These are phyloP conservation scores for Pythium inflatum DNA, from an alignment of 352 stramenopile genomes.

Conservation along the genomic window DNA sequence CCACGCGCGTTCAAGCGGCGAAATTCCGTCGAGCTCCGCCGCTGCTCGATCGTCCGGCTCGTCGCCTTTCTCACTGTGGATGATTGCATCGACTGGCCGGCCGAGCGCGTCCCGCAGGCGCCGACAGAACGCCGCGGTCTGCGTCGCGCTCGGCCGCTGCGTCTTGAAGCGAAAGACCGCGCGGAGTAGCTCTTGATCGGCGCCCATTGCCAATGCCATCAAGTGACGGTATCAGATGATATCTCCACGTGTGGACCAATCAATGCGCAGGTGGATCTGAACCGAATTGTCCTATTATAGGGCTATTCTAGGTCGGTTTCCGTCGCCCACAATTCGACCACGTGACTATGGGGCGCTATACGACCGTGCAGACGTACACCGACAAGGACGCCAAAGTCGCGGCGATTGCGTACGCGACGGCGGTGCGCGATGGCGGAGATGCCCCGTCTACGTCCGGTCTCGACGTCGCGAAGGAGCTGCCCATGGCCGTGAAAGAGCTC, in stretches of 20 bases:
- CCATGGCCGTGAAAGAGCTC: too few relatives aligned
- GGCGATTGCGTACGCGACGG: slow-evolving; percentile 58
- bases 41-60: slow-evolving; percentile 18
- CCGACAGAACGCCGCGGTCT: slow-evolving; percentile 35
- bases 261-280: too few relatives aligned
- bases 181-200: slow-evolving; percentile 30
- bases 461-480: too few relatives aligned
- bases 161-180: slow-evolving; percentile 53
- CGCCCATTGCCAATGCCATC: not conserved
- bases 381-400: slow-evolving; percentile 78
- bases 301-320: not conserved
- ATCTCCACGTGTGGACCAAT: not conserved
- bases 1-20: not conserved
- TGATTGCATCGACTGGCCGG: slow-evolving; percentile 26
- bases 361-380: slow-evolving; percentile 84
- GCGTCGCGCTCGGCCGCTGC: slow-evolving; percentile 40
- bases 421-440: not conserved
- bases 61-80: not conserved
- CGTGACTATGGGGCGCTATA: slow-evolving; percentile 69
- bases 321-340: not conserved
- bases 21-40: slow-evolving; percentile 5
- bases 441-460: too few relatives aligned
- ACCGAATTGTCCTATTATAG: not conserved
- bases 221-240: too few relatives aligned
- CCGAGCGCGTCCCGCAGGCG: slow-evolving; percentile 32